Evolutionary conservation across 129 eudicot genomes (phyloP).

Genomic region (Escallonia rubra): DNA sequence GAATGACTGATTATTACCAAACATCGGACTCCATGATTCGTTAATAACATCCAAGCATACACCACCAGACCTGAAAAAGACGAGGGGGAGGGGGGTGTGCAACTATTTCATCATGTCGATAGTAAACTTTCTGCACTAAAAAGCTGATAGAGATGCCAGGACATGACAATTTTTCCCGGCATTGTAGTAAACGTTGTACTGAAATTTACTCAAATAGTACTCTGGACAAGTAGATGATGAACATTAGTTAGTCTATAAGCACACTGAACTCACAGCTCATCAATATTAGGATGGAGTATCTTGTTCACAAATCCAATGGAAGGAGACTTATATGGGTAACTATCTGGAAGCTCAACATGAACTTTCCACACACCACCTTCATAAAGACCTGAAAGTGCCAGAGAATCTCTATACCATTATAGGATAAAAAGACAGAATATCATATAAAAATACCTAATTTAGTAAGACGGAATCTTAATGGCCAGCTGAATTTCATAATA

Average conservation of each 20-base stretch:
- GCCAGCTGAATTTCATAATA: too few relatives aligned
- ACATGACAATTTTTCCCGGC: too few relatives aligned
- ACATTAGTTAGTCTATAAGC: background rate
- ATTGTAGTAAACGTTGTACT: too few relatives aligned
- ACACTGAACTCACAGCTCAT: conserved; percentile 48
- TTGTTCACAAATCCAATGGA: conserved; percentile 30
- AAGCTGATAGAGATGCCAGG: background rate
- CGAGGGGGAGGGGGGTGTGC: too few relatives aligned
- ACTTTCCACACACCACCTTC: conserved; percentile 30
- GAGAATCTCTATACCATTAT: background rate
- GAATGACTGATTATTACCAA: conserved; percentile 38
- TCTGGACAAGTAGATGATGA: too few relatives aligned
- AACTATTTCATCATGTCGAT: too few relatives aligned
- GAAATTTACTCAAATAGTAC: too few relatives aligned
- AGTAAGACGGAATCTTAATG: too few relatives aligned
- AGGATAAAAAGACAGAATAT: too few relatives aligned
- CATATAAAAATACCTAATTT: too few relatives aligned
- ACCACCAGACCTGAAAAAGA: conserved; percentile 80
- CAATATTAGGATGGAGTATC: conserved; percentile 24
- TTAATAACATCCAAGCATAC: conserved; percentile 94
- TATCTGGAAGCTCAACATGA: conserved; percentile 32
- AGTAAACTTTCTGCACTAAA: background rate
- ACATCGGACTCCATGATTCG: conserved; percentile 98
- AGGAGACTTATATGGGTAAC: conserved; percentile 30
- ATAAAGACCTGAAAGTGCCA: conserved; percentile 20